phyloP scores from a whole-genome alignment of 2,329 filamentous ascomycete species.

The Xylariaceae sp. region DNA sequence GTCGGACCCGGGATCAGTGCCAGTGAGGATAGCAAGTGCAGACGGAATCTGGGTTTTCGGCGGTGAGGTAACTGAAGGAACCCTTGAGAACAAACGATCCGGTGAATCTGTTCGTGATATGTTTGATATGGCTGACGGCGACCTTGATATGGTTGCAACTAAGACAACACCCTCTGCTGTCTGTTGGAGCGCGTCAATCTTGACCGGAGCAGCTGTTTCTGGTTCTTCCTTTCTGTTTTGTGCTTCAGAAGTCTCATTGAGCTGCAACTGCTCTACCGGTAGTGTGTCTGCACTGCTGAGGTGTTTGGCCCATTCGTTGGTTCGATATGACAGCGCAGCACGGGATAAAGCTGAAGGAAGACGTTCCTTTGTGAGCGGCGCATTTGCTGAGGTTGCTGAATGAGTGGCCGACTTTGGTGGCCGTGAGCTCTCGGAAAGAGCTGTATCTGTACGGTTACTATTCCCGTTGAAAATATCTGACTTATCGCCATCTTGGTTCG shows the following conservation, averaged over 20 bases:
- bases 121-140: slow-evolving; percentile 28
- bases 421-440: slow-evolving; percentile 18
- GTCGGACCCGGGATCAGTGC: slow-evolving; percentile 2
- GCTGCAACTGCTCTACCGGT: slow-evolving; percentile 56
- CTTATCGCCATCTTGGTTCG: slow-evolving; percentile 16
- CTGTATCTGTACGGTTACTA: slow-evolving; percentile 14
- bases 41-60: slow-evolving; percentile 12
- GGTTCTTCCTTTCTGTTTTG: slow-evolving; percentile 40
- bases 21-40: slow-evolving; percentile 11
- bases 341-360: slow-evolving; percentile 71
- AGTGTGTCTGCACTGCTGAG: slow-evolving; percentile 72
- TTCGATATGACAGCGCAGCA: slow-evolving; percentile 78
- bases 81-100: slow-evolving; percentile 21
- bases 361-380: slow-evolving; percentile 54
- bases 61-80: slow-evolving; percentile 8
- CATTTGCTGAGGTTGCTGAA: slow-evolving; percentile 25
- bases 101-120: slow-evolving; percentile 13
- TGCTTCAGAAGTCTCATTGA: slow-evolving; percentile 39
- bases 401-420: slow-evolving; percentile 34
- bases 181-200: slow-evolving; percentile 62
- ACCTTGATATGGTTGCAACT: slow-evolving; percentile 32
- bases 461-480: slow-evolving; percentile 14
- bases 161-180: slow-evolving; percentile 52
- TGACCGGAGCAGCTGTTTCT: slow-evolving; percentile 52
- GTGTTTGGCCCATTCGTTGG: slow-evolving; percentile 96